Conservation (phyloP, 2,329 filamentous ascomycete genomes). For the Epichloe brachyelytri region DNA sequence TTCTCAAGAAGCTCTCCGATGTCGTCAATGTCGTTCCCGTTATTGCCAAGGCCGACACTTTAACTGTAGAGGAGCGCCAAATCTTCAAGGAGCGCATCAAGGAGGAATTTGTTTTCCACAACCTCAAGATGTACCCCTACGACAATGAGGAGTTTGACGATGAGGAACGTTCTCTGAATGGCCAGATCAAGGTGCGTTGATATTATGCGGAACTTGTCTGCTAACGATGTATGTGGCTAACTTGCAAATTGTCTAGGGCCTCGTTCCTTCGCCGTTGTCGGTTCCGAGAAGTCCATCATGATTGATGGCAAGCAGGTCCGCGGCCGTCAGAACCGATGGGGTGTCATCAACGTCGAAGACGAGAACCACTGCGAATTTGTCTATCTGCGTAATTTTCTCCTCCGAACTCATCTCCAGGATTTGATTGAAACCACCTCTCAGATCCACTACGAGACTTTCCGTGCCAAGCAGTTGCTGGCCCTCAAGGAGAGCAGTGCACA, state of each 20-base stretch:
- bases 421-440: conserved; percentile 98
- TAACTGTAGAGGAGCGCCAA: conserved; percentile 89
- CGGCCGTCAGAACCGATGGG: conserved; percentile 97
- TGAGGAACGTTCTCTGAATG: conserved; percentile 87
- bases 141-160: conserved; percentile 98
- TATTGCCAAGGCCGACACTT: conserved; percentile 93
- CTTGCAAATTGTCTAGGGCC: conserved; percentile 42
- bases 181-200: conserved; percentile 76
- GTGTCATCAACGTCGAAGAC: conserved; percentile 98
- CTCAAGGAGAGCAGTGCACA: conserved; percentile 96
- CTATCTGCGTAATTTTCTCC: conserved; percentile 95
- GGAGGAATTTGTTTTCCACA: conserved; percentile 99
- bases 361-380: conserved; percentile 99
- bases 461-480: conserved; percentile 93
- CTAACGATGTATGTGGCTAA: background rate
- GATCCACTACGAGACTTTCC: conserved; percentile 99
- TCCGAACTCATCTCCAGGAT: conserved; percentile 94
- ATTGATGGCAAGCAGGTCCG: conserved; percentile 96
- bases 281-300: conserved; percentile 95
- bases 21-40: conserved; percentile 98
- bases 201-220: background rate
- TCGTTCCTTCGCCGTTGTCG: conserved; percentile 95
- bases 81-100: conserved; percentile 99
- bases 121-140: conserved; percentile 99
- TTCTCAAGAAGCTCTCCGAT: conserved; percentile 98